These are phyloP conservation scores for Sarocladium oryzae DNA, from an alignment of 2,329 filamentous ascomycete species.

Conservation along the genomic window DNA sequence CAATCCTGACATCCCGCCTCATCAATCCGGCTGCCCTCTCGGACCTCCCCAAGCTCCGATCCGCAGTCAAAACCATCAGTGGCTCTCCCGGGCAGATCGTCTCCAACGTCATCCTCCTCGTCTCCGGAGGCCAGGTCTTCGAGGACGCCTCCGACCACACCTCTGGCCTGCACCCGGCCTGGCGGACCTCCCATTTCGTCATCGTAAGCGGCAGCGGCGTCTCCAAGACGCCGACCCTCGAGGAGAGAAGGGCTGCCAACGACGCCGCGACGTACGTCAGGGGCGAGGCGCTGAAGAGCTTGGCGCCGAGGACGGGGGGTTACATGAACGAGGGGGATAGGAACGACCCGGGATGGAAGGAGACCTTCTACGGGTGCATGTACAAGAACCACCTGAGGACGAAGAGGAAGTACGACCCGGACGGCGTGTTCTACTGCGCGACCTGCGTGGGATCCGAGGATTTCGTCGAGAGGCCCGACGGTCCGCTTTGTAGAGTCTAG, in stretches of 20 bases:
- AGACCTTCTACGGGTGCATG: conserved; percentile 28
- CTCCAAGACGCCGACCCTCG: conserved; percentile 13
- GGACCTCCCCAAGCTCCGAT: conserved; percentile 15
- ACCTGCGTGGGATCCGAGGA: conserved; percentile 31
- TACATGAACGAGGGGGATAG: conserved; percentile 38
- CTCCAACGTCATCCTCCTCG: conserved; percentile 20
- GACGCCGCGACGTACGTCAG: conserved; percentile 23
- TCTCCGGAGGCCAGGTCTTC: conserved; percentile 24
- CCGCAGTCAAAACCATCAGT: conserved; percentile 20
- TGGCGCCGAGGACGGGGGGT: conserved; percentile 32
- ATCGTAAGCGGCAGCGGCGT: conserved; percentile 15
- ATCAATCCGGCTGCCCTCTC: conserved; percentile 17
- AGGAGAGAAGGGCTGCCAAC: conserved; percentile 14
- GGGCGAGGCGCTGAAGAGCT: conserved; percentile 22
- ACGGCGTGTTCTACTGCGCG: conserved; percentile 28
- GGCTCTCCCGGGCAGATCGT: conserved; percentile 17
- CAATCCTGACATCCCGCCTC: conserved; percentile 21
- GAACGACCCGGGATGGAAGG: conserved; percentile 24
- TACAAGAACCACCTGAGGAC: conserved; percentile 22
- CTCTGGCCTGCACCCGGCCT: conserved; percentile 23
- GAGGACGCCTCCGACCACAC: conserved; percentile 18
- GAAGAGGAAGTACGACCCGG: conserved; percentile 28
- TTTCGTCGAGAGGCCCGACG: conserved; percentile 19
- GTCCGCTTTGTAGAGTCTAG: conserved; percentile 13
- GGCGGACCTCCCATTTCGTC: conserved; percentile 18